Evolutionary conservation across 805 yeast species (phyloP).

Genomic region (Candida lessepsii): DNA sequence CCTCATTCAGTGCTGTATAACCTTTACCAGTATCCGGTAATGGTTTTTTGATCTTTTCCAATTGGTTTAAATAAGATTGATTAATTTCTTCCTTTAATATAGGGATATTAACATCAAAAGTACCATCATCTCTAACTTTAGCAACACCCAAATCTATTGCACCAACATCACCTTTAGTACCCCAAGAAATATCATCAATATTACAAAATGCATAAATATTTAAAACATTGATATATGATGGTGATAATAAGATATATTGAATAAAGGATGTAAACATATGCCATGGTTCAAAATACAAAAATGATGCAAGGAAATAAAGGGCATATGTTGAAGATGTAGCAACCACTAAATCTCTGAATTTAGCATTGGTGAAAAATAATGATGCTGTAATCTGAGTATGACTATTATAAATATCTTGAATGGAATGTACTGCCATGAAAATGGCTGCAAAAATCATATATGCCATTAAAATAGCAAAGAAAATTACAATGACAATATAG

Average conservation of each 20-base stretch:
- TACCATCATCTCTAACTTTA: slow-evolving; percentile 52
- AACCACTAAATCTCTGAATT: slow-evolving; percentile 51
- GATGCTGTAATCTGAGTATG: slow-evolving; percentile 41
- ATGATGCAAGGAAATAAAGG: slow-evolving; percentile 55
- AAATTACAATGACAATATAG: slow-evolving; percentile 50
- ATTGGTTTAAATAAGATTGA: slow-evolving; percentile 49
- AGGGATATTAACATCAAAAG: slow-evolving; percentile 54
- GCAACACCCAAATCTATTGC: slow-evolving; percentile 56
- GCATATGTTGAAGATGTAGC: slow-evolving; percentile 63
- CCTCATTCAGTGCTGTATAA: slow-evolving; percentile 34
- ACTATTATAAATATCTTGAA: slow-evolving; percentile 31
- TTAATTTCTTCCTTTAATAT: slow-evolving; percentile 52
- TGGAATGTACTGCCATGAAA: slow-evolving; percentile 54
- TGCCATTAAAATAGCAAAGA: slow-evolving; percentile 60
- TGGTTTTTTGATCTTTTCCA: slow-evolving; percentile 50
- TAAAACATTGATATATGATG: slow-evolving; percentile 54
- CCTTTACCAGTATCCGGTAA: slow-evolving; percentile 29
- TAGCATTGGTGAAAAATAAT: slow-evolving; percentile 46
- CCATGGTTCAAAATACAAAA: slow-evolving; percentile 65
- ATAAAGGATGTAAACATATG: slow-evolving; percentile 57
- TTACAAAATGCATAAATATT: slow-evolving; percentile 70
- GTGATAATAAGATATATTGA: slow-evolving; percentile 51
- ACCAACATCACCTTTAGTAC: slow-evolving; percentile 68
- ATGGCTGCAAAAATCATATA: slow-evolving; percentile 60
- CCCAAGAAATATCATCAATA: slow-evolving; percentile 73